Conservation (phyloP, 1,284 basidiomycete genomes). For the Fomes fomentarius region DNA sequence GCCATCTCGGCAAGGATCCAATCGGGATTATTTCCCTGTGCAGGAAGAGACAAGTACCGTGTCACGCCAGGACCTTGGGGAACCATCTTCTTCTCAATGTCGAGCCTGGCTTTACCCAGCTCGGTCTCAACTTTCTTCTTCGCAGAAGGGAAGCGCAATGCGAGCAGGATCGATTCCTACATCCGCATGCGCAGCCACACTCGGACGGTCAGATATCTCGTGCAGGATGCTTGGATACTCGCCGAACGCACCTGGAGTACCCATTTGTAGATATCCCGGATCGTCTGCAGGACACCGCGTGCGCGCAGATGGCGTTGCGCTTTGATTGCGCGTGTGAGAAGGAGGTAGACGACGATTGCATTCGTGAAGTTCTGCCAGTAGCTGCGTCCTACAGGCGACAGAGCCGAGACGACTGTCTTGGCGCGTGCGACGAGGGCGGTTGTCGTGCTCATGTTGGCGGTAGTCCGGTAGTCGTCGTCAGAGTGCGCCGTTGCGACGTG, state of each 20-base stretch:
- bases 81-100: slow-evolving; percentile 72
- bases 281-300: slow-evolving; percentile 58
- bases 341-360: slow-evolving; percentile 63
- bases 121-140: slow-evolving; percentile 70
- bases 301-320: slow-evolving; percentile 75
- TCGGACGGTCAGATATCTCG: too few species aligned
- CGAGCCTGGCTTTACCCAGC: slow-evolving; percentile 65
- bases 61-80: slow-evolving; percentile 63
- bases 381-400: slow-evolving; percentile 14
- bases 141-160: slow-evolving; percentile 72
- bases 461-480: neutral
- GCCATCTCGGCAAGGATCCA: slow-evolving; percentile 84
- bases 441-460: slow-evolving; percentile 6
- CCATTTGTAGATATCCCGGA: slow-evolving; percentile 61
- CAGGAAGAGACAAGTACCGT: slow-evolving; percentile 70
- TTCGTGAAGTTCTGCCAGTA: slow-evolving; percentile 60
- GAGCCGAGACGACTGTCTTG: slow-evolving; percentile 1
- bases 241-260: slow-evolving; percentile 51
- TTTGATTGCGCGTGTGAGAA: slow-evolving; percentile 54
- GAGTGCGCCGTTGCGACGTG: neutral
- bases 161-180: slow-evolving; percentile 63
- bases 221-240: too few species aligned
- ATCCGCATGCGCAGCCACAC: too few species aligned
- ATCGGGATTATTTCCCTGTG: slow-evolving; percentile 67
- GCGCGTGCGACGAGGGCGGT: slow-evolving; percentile 1